Percentiles rank a stretch among this genome's conserved stretches.
Conservation (phyloP, 2,329 filamentous ascomycete genomes). For the Trichoderma harzianum region DNA sequence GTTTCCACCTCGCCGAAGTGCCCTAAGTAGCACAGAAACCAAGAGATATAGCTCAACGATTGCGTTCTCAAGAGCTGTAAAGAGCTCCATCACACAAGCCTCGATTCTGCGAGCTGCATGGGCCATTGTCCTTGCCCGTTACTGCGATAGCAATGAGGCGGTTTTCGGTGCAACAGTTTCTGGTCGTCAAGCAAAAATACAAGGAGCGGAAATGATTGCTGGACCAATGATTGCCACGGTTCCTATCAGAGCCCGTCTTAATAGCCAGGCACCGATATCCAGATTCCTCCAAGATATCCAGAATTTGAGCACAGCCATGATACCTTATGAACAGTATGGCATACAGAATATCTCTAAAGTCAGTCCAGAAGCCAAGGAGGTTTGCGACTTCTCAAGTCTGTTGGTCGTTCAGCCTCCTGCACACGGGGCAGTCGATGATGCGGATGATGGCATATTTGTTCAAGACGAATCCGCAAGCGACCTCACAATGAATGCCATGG, state of each 20-base stretch:
- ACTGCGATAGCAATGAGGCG: slow-evolving; percentile 29
- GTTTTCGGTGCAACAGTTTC: slow-evolving; percentile 22
- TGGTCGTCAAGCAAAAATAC: slow-evolving; percentile 22
- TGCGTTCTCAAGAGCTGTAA: not conserved
- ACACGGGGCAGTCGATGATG: not conserved
- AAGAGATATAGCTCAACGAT: slow-evolving; percentile 7
- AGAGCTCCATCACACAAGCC: slow-evolving; percentile 22
- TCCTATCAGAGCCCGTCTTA: slow-evolving; percentile 11
- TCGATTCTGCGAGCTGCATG: slow-evolving; percentile 28
- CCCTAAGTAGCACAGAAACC: not conserved
- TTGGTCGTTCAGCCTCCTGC: slow-evolving; percentile 20
- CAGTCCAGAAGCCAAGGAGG: slow-evolving; percentile 15
- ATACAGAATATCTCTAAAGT: slow-evolving; percentile 24
- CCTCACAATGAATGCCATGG: not conserved
- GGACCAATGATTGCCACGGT: slow-evolving; percentile 20
- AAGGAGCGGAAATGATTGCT: slow-evolving; percentile 19
- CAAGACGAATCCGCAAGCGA: not conserved
- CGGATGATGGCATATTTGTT: not conserved
- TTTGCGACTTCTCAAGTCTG: slow-evolving; percentile 22
- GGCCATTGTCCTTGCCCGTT: slow-evolving; percentile 35
- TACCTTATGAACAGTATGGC: slow-evolving; percentile 24
- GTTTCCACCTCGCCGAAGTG: slow-evolving; percentile 17
- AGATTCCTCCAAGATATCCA: slow-evolving; percentile 18
- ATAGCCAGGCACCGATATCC: not conserved
- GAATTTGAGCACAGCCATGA: slow-evolving; percentile 16